Conservation (phyloP, 2,329 filamentous ascomycete species). For the Monilinia vaccinii-corymbosi region DNA sequence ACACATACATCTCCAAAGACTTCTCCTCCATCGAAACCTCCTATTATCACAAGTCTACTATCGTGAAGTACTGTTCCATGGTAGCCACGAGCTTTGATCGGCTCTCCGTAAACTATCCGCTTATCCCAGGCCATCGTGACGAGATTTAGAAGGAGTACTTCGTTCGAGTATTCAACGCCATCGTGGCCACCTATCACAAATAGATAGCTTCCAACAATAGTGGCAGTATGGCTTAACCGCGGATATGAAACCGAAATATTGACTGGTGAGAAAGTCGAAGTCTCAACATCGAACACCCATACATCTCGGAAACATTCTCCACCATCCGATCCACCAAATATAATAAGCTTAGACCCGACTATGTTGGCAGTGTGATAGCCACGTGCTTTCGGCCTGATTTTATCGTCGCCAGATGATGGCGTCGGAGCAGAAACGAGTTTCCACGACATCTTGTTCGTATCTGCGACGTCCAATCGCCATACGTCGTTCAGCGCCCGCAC, state of each 20-base stretch:
- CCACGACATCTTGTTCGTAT: constrained; percentile 60
- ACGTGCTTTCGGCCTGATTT: constrained; percentile 49
- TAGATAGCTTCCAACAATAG: constrained; percentile 59
- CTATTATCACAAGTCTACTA: constrained; percentile 53
- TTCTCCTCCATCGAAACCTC: constrained; percentile 58
- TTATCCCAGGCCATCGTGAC: constrained; percentile 69
- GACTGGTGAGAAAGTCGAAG: constrained; percentile 49
- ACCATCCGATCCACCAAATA: constrained; percentile 61
- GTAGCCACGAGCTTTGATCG: constrained; percentile 56
- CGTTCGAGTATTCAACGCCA: constrained; percentile 60
- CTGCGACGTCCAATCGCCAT: constrained; percentile 61
- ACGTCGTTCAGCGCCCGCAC: constrained; percentile 63
- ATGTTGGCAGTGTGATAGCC: constrained; percentile 68
- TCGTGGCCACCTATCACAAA: constrained; percentile 65
- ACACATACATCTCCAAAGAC: constrained; percentile 61
- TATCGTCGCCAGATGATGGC: constrained; percentile 35
- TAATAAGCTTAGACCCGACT: constrained; percentile 63
- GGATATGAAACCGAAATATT: constrained; percentile 51
- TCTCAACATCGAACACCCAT: constrained; percentile 63
- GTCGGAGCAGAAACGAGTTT: constrained; percentile 44
- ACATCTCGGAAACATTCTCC: constrained; percentile 66
- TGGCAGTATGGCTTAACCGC: constrained; percentile 58
- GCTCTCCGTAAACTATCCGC: constrained; percentile 53
- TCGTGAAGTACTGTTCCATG: constrained; percentile 59
- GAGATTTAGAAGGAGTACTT: constrained; percentile 58